These are phyloP conservation scores for Alternaria conjuncta DNA, from an alignment of 2,329 filamentous ascomycete species.

Conservation along the genomic window DNA sequence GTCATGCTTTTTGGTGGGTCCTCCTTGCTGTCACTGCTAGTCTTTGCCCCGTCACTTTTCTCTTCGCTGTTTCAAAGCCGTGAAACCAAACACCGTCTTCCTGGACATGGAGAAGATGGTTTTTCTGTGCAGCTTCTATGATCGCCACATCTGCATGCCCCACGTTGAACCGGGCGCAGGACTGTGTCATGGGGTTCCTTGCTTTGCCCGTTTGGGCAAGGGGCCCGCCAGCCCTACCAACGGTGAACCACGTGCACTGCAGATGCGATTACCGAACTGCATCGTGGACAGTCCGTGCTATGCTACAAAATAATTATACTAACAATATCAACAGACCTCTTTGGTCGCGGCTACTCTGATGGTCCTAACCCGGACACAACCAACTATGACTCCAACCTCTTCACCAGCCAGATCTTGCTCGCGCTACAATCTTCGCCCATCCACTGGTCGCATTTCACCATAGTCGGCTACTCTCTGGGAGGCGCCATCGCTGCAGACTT, in stretches of 20 bases:
- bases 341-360: slow-evolving; percentile 80
- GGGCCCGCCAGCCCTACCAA: slow-evolving; percentile 12
- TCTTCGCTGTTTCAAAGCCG: neutral
- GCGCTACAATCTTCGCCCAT: slow-evolving; percentile 73
- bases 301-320: neutral
- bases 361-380: slow-evolving; percentile 64
- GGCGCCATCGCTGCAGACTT: slow-evolving; percentile 76
- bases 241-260: slow-evolving; percentile 13
- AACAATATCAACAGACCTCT: slow-evolving; percentile 61
- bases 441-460: slow-evolving; percentile 62
- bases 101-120: neutral
- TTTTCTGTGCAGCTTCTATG: neutral
- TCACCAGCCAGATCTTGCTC: slow-evolving; percentile 73
- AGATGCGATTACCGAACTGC: neutral
- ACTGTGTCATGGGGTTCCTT: slow-evolving; percentile 1
- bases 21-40: slow-evolving; percentile 11
- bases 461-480: slow-evolving; percentile 82
- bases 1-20: slow-evolving; percentile 76
- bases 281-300: neutral
- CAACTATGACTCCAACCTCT: slow-evolving; percentile 76
- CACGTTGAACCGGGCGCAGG: slow-evolving; percentile 1
- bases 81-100: neutral
- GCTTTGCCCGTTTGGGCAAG: slow-evolving; percentile 10
- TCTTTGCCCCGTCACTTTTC: neutral
- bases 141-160: slow-evolving; percentile 3